Base-by-base conservation (phyloP, 257 asterid species). In the Misopates orontium region DNA sequence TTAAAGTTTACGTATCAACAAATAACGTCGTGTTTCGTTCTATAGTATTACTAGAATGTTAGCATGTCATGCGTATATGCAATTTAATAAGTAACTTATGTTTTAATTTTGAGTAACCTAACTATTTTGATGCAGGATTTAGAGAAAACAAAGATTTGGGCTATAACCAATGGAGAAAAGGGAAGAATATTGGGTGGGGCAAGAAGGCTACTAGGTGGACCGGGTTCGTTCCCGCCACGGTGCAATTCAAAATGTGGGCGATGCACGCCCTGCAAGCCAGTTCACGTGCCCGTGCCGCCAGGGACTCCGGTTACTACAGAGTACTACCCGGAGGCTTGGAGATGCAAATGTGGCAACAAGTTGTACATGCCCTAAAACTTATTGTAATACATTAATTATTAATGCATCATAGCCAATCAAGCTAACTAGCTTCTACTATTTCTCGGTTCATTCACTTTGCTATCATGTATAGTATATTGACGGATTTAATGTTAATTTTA, bases 201-300 rank as follows among this genome's bases (percentile, higher is more conserved):
- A 56, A 80, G 92, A 74, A 71, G 79, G 64, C 78, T 77, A 9
- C 60, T 83, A 59, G 75, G 83, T 0, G 85, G 84, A 1, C 84
- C 67, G 0, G 91, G 95, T 1, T 84, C 91, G 6, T 80, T 73
- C 1, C 95, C 91, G 0, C 95, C 91, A 6, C 83, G 80, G 22
- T 87, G 95, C 72, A 49, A 13, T 3, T 77, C 81, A 8, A 84
- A 79, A 69, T 84, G 91, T 49, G 83, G 84, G 18, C 39, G 65
- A n/a, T 87, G 95, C 74, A 75, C 64, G 8, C 95, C 91, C 15
- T 87, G 95, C 64, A 68, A 39, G 42, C 85, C 95, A 15, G 84
- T 82, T 45, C 95, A 71, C 2, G 81, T 87, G 68, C 67, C 87
- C 10, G 89, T 84, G 71, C 89, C 84, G 2, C 84, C 89, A 0